Percentiles rank a stretch among this genome's conserved stretches.
Evolutionary conservation across 2,329 filamentous ascomycete genomes (phyloP).

Genomic region (Mycosphaerella sp.): DNA sequence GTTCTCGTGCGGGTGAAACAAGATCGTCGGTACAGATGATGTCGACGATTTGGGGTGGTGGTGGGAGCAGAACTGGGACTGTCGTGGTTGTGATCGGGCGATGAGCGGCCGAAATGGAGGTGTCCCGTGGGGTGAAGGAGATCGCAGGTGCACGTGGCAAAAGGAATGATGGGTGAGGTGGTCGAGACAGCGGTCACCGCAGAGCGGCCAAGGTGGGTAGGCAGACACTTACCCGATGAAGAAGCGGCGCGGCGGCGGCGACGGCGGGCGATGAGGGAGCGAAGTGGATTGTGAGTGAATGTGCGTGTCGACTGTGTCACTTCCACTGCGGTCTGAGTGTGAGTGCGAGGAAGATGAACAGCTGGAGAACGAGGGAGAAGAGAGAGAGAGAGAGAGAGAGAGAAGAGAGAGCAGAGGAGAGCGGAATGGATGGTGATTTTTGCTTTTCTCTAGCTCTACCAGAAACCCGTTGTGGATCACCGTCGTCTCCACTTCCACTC

Average conservation of each 20-base stretch:
- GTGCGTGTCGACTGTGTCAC: background rate
- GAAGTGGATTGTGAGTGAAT: background rate
- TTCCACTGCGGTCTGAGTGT: background rate
- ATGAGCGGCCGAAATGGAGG: constrained; percentile 7
- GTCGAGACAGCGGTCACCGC: background rate
- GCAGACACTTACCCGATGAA: constrained; percentile 2
- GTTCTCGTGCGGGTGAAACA: constrained; percentile 11
- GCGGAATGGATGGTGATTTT: constrained; percentile 6
- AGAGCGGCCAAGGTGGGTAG: background rate
- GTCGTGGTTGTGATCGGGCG: constrained; percentile 10
- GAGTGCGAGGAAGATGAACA: background rate
- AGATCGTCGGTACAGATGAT: constrained; percentile 16
- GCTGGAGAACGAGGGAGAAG: background rate
- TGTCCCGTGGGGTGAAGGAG: constrained; percentile 5
- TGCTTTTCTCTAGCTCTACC: background rate
- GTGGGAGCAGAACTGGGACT: constrained; percentile 7
- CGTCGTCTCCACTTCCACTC: constrained; percentile 6
- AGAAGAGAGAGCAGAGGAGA: background rate
- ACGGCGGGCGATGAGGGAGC: background rate
- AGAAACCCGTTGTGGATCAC: constrained; percentile 6
- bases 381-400: background rate
- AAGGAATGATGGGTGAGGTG: background rate
- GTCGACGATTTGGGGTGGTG: constrained; percentile 12
- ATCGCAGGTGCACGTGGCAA: constrained; percentile 10
- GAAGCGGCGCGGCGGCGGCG: background rate